Evolutionary conservation across 345 rosid genomes (phyloP).

Genomic region (Lumnitzera racemosa): DNA sequence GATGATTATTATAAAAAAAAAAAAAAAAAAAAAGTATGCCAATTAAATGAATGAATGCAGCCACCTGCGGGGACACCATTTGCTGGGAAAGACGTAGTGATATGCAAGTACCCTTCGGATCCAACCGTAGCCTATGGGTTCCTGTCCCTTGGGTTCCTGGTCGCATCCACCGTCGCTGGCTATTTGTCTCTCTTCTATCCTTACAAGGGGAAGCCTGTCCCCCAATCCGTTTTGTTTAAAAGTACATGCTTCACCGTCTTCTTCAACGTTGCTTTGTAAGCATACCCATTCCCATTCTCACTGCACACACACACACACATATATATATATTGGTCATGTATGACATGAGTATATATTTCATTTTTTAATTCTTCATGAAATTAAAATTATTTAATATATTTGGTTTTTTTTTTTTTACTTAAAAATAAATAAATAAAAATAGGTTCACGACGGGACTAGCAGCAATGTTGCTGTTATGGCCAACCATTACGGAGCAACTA

Average conservation of each 20-base stretch:
- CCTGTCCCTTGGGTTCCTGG: slow-evolving; percentile 56
- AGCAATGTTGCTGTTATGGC: slow-evolving; percentile 51
- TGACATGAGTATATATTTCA: too few species aligned
- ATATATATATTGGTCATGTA: too few species aligned
- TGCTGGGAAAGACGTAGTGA: slow-evolving; percentile 45
- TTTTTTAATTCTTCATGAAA: too few species aligned
- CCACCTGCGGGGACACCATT: slow-evolving; percentile 67
- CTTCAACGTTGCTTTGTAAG: slow-evolving; percentile 79
- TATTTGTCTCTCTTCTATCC: slow-evolving; percentile 60
- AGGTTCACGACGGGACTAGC: slow-evolving; percentile 62
- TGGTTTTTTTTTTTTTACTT: neutral
- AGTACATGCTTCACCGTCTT: slow-evolving; percentile 52
- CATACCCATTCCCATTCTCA: neutral
- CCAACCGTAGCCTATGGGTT: slow-evolving; percentile 61
- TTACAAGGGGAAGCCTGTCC: slow-evolving; percentile 69
- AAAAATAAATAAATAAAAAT: neutral
- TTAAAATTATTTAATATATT: neutral
- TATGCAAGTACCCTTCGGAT: slow-evolving; percentile 82
- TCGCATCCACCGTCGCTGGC: slow-evolving; percentile 41
- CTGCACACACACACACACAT: too few species aligned
- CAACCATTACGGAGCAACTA: slow-evolving; percentile 70
- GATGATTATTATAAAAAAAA: too few species aligned
- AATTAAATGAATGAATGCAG: slow-evolving; percentile 15
- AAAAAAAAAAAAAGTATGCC: too few species aligned
- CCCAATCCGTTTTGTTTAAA: slow-evolving; percentile 50